These are phyloP conservation scores for Xerocomellus amylosporus DNA, from an alignment of 768 basidiomycete species.

Conservation along the genomic window DNA sequence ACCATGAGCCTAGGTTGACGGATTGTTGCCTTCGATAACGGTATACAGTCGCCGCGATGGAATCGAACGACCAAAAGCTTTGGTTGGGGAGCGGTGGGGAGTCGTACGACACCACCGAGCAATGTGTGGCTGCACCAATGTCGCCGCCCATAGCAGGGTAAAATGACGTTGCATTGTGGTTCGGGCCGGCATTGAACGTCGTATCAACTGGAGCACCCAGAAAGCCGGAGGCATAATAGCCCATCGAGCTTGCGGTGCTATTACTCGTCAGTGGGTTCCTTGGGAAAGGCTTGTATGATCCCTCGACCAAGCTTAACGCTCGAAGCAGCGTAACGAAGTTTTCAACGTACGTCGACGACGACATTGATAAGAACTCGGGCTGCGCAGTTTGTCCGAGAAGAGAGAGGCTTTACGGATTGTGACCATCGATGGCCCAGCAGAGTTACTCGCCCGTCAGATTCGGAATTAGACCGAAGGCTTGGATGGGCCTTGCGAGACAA, in stretches of 20 bases:
- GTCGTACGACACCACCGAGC: conserved; percentile 10
- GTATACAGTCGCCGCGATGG: conserved; percentile 12
- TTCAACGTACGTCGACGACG: conserved; percentile 4
- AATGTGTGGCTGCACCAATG: not conserved
- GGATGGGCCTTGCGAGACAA: not conserved
- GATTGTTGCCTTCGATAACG: conserved; percentile 24
- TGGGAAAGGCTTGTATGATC: conserved; percentile 9
- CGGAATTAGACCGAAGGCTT: not conserved
- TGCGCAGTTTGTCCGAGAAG: not conserved
- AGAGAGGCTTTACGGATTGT: not conserved
- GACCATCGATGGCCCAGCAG: not conserved
- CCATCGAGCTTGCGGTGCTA: not conserved
- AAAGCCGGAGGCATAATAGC: not conserved
- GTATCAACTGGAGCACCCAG: not conserved
- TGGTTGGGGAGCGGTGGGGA: conserved; percentile 7
- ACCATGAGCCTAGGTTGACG: conserved; percentile 24
- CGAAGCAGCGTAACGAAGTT: conserved; percentile 7
- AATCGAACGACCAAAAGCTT: conserved; percentile 16
- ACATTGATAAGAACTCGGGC: not conserved
- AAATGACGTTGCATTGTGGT: not conserved
- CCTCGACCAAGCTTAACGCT: conserved; percentile 11
- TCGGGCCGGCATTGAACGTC: not conserved
- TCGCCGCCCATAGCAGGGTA: not conserved
- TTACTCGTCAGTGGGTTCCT: not conserved
- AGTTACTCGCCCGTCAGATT: not conserved